Percentiles rank a stretch among this genome's conserved stretches.
Evolutionary conservation across 169 alveolate species (phyloP).

Genomic region (Cryptosporidium viatorum): DNA sequence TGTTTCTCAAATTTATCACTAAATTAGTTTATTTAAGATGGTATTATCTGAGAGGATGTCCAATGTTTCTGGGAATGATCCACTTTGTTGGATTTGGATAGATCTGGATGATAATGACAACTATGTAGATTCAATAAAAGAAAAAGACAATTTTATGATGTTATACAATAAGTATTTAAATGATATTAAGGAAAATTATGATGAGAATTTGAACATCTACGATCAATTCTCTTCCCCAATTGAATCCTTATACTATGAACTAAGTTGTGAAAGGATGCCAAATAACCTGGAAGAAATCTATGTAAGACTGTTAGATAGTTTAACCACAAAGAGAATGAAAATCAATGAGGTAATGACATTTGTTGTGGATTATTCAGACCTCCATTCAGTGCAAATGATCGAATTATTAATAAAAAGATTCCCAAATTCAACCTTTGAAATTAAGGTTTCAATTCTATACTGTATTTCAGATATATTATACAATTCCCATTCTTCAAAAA

Average conservation of each 20-base stretch:
- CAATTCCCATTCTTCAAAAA: conserved; percentile 50
- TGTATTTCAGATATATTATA: conserved; percentile 59
- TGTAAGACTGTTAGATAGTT: not conserved
- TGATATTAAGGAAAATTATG: not conserved
- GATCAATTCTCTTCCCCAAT: conserved; percentile 12
- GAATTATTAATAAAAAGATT: conserved; percentile 25
- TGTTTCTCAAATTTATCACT: not conserved
- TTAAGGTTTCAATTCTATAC: conserved; percentile 22
- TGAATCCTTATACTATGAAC: conserved; percentile 8
- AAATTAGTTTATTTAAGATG: not conserved
- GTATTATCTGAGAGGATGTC: not conserved
- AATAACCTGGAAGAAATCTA: not conserved
- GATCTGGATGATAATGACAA: not conserved
- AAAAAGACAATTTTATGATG: not conserved
- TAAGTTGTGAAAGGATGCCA: conserved; percentile 33
- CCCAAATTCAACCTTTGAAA: conserved; percentile 18
- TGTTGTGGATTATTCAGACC: conserved; percentile 48
- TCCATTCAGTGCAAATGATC: conserved; percentile 39
- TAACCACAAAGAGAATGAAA: conserved; percentile 24
- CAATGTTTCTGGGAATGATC: conserved; percentile 41
- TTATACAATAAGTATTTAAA: not conserved
- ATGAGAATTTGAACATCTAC: not conserved
- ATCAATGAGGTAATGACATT: conserved; percentile 38
- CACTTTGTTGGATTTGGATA: conserved; percentile 56
- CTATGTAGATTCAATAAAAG: not conserved